These are phyloP conservation scores for Diaporthe capsici DNA, from an alignment of 2,329 filamentous ascomycete genomes.

Conservation along the genomic window DNA sequence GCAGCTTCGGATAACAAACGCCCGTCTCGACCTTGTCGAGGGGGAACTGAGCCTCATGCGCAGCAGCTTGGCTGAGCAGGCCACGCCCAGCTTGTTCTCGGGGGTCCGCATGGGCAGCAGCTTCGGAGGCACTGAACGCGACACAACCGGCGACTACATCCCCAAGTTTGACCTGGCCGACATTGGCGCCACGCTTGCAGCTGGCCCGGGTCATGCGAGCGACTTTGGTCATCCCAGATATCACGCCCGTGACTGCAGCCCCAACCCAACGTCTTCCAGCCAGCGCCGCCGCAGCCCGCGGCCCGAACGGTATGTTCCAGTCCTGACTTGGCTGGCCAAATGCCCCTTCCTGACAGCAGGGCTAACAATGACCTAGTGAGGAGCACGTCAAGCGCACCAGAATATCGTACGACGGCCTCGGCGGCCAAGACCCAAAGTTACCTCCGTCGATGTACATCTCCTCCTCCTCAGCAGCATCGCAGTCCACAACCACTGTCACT, in stretches of 20 bases:
- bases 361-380: constrained; percentile 3
- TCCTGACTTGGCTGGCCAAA: background rate
- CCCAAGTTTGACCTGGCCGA: constrained; percentile 8
- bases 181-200: constrained; percentile 31
- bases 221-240: background rate
- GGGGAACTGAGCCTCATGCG: background rate
- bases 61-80: background rate
- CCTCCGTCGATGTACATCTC: background rate
- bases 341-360: background rate
- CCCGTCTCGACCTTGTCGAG: constrained; percentile 18
- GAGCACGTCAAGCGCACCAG: constrained; percentile 36
- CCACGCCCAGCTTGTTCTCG: background rate
- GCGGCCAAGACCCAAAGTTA: constrained; percentile 3
- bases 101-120: background rate
- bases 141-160: background rate
- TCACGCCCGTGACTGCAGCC: background rate
- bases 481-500: background rate
- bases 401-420: constrained; percentile 24
- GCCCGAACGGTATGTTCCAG: constrained; percentile 23
- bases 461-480: background rate
- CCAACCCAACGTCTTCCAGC: background rate
- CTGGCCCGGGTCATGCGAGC: background rate
- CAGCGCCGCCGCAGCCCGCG: constrained; percentile 11
- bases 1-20: background rate
- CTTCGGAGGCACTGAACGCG: background rate